A percentile compares a stretch with the other conserved stretches of the same genome.
Conservation (phyloP, 2,329 filamentous ascomycete species). For the Diplodia mutila region DNA sequence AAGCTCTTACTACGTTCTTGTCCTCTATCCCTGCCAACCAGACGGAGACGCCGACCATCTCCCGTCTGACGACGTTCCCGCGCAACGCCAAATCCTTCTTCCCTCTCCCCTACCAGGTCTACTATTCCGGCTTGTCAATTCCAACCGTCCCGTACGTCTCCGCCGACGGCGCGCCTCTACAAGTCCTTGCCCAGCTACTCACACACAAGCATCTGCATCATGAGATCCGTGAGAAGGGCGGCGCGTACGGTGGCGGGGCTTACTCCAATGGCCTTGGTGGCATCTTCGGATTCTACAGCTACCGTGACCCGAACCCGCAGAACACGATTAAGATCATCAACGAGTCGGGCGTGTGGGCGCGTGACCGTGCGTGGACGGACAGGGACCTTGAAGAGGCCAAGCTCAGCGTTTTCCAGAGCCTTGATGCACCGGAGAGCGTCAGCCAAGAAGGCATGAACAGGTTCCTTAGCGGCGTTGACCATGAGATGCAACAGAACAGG, state of each 20-base stretch:
- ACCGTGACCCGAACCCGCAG: constrained; percentile 91
- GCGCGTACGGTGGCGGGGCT: constrained; percentile 91
- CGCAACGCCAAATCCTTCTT: constrained; percentile 76
- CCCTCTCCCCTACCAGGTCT: constrained; percentile 94
- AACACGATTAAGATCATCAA: constrained; percentile 87
- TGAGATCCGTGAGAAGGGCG: constrained; percentile 96
- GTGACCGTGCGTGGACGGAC: constrained; percentile 77
- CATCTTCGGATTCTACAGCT: constrained; percentile 92
- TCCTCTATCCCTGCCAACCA: constrained; percentile 55
- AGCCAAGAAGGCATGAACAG: constrained; percentile 84
- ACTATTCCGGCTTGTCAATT: constrained; percentile 83
- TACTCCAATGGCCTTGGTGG: constrained; percentile 80
- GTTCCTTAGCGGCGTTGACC: constrained; percentile 82
- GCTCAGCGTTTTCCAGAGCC: constrained; percentile 86
- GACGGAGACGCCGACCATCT: constrained; percentile 36
- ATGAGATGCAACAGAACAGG: constrained; percentile 85
- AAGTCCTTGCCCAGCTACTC: constrained; percentile 86
- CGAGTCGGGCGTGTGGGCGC: constrained; percentile 80
- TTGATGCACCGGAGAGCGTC: constrained; percentile 87
- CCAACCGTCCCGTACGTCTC: constrained; percentile 84
- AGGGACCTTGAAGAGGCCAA: constrained; percentile 95
- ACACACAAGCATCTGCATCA: constrained; percentile 97
- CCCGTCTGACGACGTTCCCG: constrained; percentile 36
- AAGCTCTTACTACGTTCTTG: constrained; percentile 73
- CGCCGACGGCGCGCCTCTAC: constrained; percentile 74